A percentile compares a stretch with the other conserved stretches of the same genome.
phyloP scores from a whole-genome alignment of 2,329 filamentous ascomycete genomes.

The Hirsutella rhossiliensis region DNA sequence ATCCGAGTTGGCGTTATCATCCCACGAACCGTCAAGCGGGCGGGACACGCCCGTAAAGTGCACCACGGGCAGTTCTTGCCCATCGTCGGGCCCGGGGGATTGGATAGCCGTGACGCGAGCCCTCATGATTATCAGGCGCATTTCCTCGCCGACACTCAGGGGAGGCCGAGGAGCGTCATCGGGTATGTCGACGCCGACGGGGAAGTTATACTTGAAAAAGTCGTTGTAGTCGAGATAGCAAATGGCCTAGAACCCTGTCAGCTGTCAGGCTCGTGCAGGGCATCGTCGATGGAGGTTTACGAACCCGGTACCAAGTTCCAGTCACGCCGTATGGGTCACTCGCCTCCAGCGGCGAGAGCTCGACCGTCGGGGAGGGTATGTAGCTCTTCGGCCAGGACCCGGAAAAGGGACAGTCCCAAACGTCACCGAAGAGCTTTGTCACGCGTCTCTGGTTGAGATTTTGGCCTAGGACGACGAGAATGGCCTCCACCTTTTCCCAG shows the following conservation, averaged over 20 bases:
- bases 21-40: constrained; percentile 51
- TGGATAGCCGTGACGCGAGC: constrained; percentile 50
- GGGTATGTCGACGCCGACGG: constrained; percentile 25
- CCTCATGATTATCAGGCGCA: constrained; percentile 58
- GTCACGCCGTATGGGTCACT: constrained; percentile 60
- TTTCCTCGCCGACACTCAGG: constrained; percentile 52
- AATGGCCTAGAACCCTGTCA: constrained; percentile 18
- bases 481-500: constrained; percentile 70
- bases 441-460: constrained; percentile 43
- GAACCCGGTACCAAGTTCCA: constrained; percentile 59
- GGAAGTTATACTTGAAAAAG: constrained; percentile 62
- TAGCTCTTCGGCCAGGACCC: constrained; percentile 43
- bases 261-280: neutral
- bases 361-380: constrained; percentile 20
- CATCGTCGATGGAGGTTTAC: constrained; percentile 7
- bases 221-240: constrained; percentile 57
- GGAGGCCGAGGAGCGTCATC: constrained; percentile 34
- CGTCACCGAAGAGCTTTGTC: constrained; percentile 32
- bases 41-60: constrained; percentile 53
- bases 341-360: constrained; percentile 31
- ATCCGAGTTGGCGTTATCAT: constrained; percentile 56
- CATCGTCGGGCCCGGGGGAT: constrained; percentile 43
- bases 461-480: constrained; percentile 55
- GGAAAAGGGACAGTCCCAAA: constrained; percentile 45
- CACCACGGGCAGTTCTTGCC: constrained; percentile 49